phyloP scores from a whole-genome alignment of 2,329 filamentous ascomycete species.

The Talaromyces sp. region DNA sequence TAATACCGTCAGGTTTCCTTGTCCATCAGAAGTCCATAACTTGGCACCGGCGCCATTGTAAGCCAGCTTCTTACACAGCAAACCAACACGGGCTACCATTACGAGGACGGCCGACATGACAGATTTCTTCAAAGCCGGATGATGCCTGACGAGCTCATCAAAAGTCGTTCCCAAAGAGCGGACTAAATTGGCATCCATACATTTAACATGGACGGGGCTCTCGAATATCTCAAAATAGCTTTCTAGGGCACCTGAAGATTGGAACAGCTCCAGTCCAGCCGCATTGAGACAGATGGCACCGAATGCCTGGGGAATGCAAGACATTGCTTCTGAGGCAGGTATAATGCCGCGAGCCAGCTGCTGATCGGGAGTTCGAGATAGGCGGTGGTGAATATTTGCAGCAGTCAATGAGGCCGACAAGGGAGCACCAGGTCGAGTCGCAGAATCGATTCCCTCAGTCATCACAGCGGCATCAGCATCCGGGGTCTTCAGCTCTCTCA shows the following conservation, averaged over 20 bases:
- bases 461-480: constrained; percentile 35
- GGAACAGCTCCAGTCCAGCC: constrained; percentile 81
- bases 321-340: constrained; percentile 84
- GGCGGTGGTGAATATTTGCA: constrained; percentile 29
- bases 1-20: constrained; percentile 61
- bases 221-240: constrained; percentile 97
- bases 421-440: constrained; percentile 41
- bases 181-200: constrained; percentile 74
- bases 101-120: constrained; percentile 84
- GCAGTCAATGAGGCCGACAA: constrained; percentile 24
- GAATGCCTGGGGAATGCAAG: constrained; percentile 80
- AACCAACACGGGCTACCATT: constrained; percentile 79
- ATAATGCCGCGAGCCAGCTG: constrained; percentile 69
- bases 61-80: constrained; percentile 70
- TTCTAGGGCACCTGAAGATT: constrained; percentile 75
- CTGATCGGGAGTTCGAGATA: constrained; percentile 32
- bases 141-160: constrained; percentile 91
- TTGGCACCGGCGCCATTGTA: constrained; percentile 74
- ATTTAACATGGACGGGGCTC: constrained; percentile 82
- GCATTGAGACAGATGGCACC: constrained; percentile 93
- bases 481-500: constrained; percentile 38
- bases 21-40: constrained; percentile 62
- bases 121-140: constrained; percentile 74
- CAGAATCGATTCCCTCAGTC: constrained; percentile 36
- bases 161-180: constrained; percentile 77